Evolutionary conservation across 2,329 filamentous ascomycete genomes (phyloP), one percentile per base, ranked within the genome.

Genomic region (Ophiosphaerella korrae): DNA sequence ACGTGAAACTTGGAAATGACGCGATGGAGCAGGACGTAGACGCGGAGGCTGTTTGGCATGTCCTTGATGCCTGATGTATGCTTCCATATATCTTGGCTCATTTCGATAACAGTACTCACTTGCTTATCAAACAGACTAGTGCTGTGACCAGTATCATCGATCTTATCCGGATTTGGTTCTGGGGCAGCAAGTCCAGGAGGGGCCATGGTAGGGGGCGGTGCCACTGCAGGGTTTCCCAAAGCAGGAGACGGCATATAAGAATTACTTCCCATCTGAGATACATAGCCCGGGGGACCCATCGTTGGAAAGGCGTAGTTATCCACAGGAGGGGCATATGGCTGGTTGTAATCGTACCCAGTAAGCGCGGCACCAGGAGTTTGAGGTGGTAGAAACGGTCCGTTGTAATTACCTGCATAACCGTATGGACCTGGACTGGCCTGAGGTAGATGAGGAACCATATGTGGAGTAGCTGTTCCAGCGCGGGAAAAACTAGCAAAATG

Each of bases 1-100:
- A 80, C 70, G 37, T 80, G 76, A 63, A 87, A 90, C 32, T 77
- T 78, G 47, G 80, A 79, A 48, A 82, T 78, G 44, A 86, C 74
- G 66, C 88, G 84, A 64, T 88, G 79, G 36, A 92, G 79, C 8
- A 89, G 77, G 40, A 85, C 80, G 52, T 83, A 82, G 13, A 89
- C 78, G 57, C 85, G 84, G 40, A 89, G 78, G 52, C 81, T 82
- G 34, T 82, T 81, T 12, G 85, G 81, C 13, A 90, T 73, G 43
- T 85, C 81, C 58, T 83, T 83, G 55, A 90, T 76, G 3, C 79
- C 78, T 7, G 79, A 80, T 2, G 86, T 81, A 18, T 77, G 74
- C 54, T 82, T 81, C 87, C 88, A 92, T 32, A 88, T 72, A 21
- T 84, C 82, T 51, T 82, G 80, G 4, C 84, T 82, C 63, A 81